Evolutionary conservation across 441 rosid species (phyloP).

Genomic region (Pelargonium australe): DNA sequence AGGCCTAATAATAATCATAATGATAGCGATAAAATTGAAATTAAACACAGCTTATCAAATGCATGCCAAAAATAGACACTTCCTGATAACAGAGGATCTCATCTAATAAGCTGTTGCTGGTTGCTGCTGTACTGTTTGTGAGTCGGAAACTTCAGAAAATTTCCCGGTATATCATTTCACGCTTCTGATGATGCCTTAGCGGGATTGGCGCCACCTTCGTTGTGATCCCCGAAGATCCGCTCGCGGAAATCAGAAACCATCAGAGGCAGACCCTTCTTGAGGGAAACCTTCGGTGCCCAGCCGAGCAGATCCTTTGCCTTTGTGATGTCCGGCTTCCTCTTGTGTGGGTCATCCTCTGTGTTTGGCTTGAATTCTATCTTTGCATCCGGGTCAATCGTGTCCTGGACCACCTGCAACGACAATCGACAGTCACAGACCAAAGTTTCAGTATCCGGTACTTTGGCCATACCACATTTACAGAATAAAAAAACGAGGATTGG

Average conservation of each 20-base stretch:
- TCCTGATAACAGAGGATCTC: background rate
- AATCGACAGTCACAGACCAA: background rate
- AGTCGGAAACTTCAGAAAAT: background rate
- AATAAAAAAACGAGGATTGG: too few relatives aligned
- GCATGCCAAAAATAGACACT: background rate
- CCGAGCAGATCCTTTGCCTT: slow-evolving; percentile 79
- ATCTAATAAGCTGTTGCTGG: background rate
- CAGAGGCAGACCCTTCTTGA: slow-evolving; percentile 75
- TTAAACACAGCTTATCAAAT: background rate
- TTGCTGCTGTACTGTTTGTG: background rate
- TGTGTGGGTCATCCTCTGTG: slow-evolving; percentile 97
- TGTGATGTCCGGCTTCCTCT: slow-evolving; percentile 88
- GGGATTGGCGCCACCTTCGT: slow-evolving; percentile 37
- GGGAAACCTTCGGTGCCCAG: slow-evolving; percentile 86
- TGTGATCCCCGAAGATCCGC: slow-evolving; percentile 81
- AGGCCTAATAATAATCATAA: background rate
- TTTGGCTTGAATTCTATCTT: slow-evolving; percentile 81
- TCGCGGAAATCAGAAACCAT: slow-evolving; percentile 86
- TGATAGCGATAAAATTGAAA: background rate
- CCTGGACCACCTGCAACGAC: slow-evolving; percentile 75
- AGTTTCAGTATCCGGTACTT: background rate
- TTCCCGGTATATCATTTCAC: background rate
- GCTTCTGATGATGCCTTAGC: slow-evolving; percentile 33
- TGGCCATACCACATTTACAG: too few relatives aligned
- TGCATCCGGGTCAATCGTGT: slow-evolving; percentile 87